These are phyloP conservation scores for Globisporangium okanoganense DNA, from an alignment of 352 stramenopile species.

Conservation along the genomic window DNA sequence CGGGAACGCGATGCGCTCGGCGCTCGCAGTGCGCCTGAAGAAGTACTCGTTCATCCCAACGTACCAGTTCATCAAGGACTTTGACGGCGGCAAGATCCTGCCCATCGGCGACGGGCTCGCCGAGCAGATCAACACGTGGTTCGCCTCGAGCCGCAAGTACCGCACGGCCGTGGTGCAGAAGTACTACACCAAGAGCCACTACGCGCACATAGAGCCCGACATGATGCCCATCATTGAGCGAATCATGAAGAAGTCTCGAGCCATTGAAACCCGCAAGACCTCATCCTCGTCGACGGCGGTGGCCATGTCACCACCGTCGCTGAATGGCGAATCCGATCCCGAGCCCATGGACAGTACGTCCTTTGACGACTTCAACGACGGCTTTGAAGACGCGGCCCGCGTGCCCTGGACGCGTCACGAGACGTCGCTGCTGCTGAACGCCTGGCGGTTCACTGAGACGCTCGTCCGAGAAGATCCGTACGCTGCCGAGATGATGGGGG, in stretches of 20 bases:
- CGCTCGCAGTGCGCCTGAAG: slow-evolving; percentile 8
- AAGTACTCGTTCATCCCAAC: slow-evolving; percentile 10
- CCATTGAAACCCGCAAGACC: background rate
- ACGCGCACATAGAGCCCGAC: slow-evolving; percentile 8
- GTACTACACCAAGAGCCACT: slow-evolving; percentile 11
- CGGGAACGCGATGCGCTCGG: background rate
- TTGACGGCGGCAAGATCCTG: slow-evolving; percentile 3
- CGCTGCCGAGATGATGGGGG: background rate
- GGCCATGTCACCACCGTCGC: background rate
- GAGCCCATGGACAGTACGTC: background rate
- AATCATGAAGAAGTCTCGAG: slow-evolving; percentile 6
- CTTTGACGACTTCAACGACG: background rate
- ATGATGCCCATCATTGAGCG: slow-evolving; percentile 8
- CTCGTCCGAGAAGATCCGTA: slow-evolving; percentile 4
- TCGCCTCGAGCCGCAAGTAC: slow-evolving; percentile 4
- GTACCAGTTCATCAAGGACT: slow-evolving; percentile 13
- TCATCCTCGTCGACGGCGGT: background rate
- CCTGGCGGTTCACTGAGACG: slow-evolving; percentile 7
- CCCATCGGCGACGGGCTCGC: background rate
- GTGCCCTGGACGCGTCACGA: slow-evolving; percentile 8
- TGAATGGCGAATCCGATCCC: background rate
- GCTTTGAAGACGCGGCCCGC: background rate
- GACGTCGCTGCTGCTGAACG: slow-evolving; percentile 6
- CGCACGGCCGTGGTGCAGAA: slow-evolving; percentile 2
- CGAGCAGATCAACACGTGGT: slow-evolving; percentile 4